phyloP scores from a whole-genome alignment of 768 basidiomycete species.

The Amanita subjunquillea region DNA sequence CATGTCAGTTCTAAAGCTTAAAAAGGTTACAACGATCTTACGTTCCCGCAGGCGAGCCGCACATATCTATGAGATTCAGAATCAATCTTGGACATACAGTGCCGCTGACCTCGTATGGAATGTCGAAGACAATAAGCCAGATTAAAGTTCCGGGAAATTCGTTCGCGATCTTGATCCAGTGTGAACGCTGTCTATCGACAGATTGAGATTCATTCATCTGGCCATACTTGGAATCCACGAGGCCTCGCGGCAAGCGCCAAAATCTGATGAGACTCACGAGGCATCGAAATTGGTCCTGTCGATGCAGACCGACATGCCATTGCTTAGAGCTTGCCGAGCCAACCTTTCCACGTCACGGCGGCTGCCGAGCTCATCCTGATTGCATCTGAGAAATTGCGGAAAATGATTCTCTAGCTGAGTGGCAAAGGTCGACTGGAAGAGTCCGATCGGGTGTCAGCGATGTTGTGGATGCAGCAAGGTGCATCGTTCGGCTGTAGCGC shows the following conservation, averaged over 20 bases:
- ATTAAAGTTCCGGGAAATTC: constrained; percentile 52
- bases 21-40: constrained; percentile 22
- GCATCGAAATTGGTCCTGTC: constrained; percentile 73
- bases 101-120: constrained; percentile 51
- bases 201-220: background rate
- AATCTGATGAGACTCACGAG: constrained; percentile 33
- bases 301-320: constrained; percentile 66
- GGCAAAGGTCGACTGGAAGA: constrained; percentile 51
- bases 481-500: background rate
- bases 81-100: constrained; percentile 13
- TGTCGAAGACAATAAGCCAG: constrained; percentile 74
- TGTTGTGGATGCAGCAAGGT: background rate
- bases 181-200: constrained; percentile 46
- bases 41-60: constrained; percentile 47
- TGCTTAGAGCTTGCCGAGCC: constrained; percentile 36
- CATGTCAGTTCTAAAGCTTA: background rate
- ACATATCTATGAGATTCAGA: constrained; percentile 36
- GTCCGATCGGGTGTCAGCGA: background rate
- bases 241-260: background rate
- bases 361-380: constrained; percentile 71
- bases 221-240: background rate
- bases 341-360: constrained; percentile 55
- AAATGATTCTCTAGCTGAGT: constrained; percentile 50
- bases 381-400: constrained; percentile 60
- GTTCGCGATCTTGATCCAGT: constrained; percentile 68